A percentile compares a stretch with the other conserved stretches of the same genome.
Evolutionary conservation across 176 grass and related monocot genomes (phyloP).

Genomic region (Saccharum officinarum): DNA sequence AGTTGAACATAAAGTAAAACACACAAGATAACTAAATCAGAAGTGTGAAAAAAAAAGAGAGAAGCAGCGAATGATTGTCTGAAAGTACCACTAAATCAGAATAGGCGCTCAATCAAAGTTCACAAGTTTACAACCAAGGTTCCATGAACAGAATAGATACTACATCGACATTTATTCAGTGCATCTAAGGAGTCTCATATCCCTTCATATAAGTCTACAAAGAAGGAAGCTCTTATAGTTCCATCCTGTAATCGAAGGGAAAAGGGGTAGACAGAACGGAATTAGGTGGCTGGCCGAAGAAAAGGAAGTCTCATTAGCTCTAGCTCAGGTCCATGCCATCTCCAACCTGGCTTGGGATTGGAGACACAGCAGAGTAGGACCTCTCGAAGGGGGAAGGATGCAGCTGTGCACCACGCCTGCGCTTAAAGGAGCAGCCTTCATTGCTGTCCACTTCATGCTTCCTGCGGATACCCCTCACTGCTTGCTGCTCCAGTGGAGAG

Average conservation of each 20-base stretch:
- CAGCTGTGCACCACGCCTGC: slow-evolving; percentile 68
- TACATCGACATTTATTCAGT: slow-evolving; percentile 63
- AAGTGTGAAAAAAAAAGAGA: slow-evolving; percentile 2
- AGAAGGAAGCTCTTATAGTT: slow-evolving; percentile 58
- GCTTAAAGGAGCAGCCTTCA: slow-evolving; percentile 88
- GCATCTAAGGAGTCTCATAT: slow-evolving; percentile 62
- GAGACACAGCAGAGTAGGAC: slow-evolving; percentile 70
- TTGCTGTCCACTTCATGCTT: slow-evolving; percentile 78
- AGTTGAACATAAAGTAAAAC: slow-evolving; percentile 14
- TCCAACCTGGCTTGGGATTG: slow-evolving; percentile 79
- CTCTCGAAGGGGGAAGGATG: slow-evolving; percentile 91
- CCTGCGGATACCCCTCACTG: slow-evolving; percentile 92
- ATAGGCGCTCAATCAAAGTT: slow-evolving; percentile 48
- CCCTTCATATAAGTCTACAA: slow-evolving; percentile 53
- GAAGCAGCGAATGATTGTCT: slow-evolving; percentile 13
- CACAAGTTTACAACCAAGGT: slow-evolving; percentile 64
- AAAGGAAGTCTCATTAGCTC: slow-evolving; percentile 61
- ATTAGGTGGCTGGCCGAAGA: slow-evolving; percentile 40
- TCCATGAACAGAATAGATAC: slow-evolving; percentile 48
- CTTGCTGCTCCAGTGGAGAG: slow-evolving; percentile 74
- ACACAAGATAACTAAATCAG: not conserved
- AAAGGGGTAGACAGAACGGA: slow-evolving; percentile 30
- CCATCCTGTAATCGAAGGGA: slow-evolving; percentile 49
- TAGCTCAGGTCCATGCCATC: slow-evolving; percentile 99
- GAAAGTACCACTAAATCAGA: slow-evolving; percentile 42